Conservation (phyloP, 2,329 filamentous ascomycete species). For the Pestalotiopsis sp. region DNA sequence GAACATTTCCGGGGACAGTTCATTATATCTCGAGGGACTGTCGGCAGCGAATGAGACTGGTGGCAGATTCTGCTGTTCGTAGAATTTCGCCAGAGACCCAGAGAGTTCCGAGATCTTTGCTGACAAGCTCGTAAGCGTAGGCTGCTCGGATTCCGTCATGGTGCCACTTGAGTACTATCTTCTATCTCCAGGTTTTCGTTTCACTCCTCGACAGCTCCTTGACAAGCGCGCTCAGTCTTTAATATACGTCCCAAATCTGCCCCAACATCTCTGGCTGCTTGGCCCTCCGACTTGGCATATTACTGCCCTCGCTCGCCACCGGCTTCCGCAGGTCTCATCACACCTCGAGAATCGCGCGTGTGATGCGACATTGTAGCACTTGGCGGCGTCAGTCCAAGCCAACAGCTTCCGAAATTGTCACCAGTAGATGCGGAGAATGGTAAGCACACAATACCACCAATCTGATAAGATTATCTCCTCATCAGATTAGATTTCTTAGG, state of each 20-base stretch:
- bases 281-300: background rate
- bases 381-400: background rate
- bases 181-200: background rate
- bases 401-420: background rate
- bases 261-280: background rate
- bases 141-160: constrained; percentile 31
- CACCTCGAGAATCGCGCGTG: background rate
- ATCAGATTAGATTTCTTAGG: background rate
- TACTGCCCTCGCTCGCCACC: background rate
- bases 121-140: constrained; percentile 44
- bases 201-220: background rate
- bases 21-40: constrained; percentile 42
- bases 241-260: background rate
- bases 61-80: constrained; percentile 43
- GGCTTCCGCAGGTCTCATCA: background rate
- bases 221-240: background rate
- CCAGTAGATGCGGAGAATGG: background rate
- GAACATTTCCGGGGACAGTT: constrained; percentile 44
- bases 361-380: background rate
- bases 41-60: constrained; percentile 44
- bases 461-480: constrained; percentile 4
- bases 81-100: constrained; percentile 38
- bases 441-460: background rate
- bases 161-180: constrained; percentile 14
- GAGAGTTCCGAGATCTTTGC: constrained; percentile 47